phyloP scores from a whole-genome alignment of 78 protist genomes.

The Acrasis kona region DNA sequence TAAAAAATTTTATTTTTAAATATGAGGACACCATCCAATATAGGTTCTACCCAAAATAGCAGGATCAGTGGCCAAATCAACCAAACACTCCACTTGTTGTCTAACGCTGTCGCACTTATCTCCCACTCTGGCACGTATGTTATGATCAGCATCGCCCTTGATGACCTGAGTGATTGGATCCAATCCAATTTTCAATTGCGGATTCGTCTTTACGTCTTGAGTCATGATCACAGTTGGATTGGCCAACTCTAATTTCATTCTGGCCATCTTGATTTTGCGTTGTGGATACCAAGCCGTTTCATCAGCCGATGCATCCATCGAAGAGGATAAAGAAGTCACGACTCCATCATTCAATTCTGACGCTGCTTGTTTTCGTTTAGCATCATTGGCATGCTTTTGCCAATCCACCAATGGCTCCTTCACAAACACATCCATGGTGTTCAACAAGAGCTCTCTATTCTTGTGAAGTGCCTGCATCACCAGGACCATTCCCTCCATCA shows the following conservation, averaged over 20 bases:
- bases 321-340: background rate
- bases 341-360: background rate
- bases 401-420: conserved; percentile 77
- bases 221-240: background rate
- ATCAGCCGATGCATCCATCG: background rate
- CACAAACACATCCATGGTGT: conserved; percentile 61
- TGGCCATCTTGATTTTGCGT: conserved; percentile 47
- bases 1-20: conserved; percentile 22
- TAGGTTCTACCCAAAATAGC: conserved; percentile 67
- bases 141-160: background rate
- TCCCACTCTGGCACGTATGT: background rate
- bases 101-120: background rate
- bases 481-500: no score
- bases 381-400: conserved; percentile 45
- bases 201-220: background rate
- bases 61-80: conserved; percentile 87
- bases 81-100: conserved; percentile 73
- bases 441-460: conserved; percentile 37
- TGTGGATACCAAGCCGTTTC: conserved; percentile 48
- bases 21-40: conserved; percentile 76
- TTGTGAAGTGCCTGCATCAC: conserved; percentile 36
- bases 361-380: conserved; percentile 25
- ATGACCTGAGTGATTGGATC: background rate
- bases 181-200: background rate
- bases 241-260: background rate